Evolutionary conservation across 371 early-diverging fungal species (phyloP), one percentile per base, ranked within the genome.

Genomic region (Saksenaea oblongispora): DNA sequence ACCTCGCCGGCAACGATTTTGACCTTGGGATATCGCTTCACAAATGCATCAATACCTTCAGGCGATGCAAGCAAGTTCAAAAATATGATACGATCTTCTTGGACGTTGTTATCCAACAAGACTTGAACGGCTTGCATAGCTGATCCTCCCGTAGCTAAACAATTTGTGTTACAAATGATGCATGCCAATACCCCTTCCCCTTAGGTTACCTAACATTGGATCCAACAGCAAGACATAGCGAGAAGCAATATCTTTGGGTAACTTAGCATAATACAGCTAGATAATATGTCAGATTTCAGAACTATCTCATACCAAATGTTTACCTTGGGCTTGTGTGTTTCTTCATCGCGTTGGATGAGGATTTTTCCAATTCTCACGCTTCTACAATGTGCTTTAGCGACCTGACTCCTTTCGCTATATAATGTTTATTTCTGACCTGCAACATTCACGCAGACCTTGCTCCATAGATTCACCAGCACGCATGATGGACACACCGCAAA

Each of bases 401-500:
- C 1, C 36, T 11, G 14, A 57, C 10, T 17, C 35, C n/a, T n/a
- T n/a, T n/a, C n/a, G n/a, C n/a, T n/a, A n/a, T n/a, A n/a, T n/a
- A n/a, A n/a, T n/a, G n/a, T n/a, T n/a, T n/a, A n/a, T n/a, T 54
- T 62, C 59, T 35, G 56, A 87, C 76, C 89, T 82, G 84, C 95
- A 94, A 64, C 93, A 93, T 62, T 94, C 94, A 60, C 96, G 87
- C 53, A 95, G 82, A 22, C 95, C 97, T 73, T 94, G 93, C 71
- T 95, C 97, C 89, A 89, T 95, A 13, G 94, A 87, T 75, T 95
- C 95, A 72, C 97, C 97, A 39, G 96, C 97, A 24, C 97, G 84
- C 95, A 96, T 95, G 59, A 95, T 95, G 37, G 94, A 95, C 5
- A 96, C 94, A 62, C 97, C 97, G 76, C 97, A 96, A 65, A 96